Conservation (phyloP, 1,139 yeast genomes). For the Blastobotrys apis region DNA sequence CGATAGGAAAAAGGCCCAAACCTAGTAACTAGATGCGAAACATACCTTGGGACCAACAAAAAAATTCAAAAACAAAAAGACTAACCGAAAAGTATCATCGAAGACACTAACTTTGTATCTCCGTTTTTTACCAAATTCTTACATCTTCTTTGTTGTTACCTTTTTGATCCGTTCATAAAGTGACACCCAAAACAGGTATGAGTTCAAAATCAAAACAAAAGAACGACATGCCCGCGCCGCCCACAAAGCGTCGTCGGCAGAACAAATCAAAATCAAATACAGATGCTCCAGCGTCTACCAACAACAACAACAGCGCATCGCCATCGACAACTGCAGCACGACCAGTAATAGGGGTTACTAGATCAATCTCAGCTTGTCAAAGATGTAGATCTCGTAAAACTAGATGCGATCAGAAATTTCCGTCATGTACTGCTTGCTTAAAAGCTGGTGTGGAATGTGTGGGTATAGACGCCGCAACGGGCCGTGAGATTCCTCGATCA, state of each 20-base stretch:
- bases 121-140: not conserved
- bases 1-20: too few species aligned
- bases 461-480: slow-evolving; percentile 83
- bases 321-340: slow-evolving; percentile 1
- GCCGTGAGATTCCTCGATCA: slow-evolving; percentile 78
- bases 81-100: too few species aligned
- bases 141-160: not conserved
- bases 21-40: too few species aligned
- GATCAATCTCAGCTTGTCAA: slow-evolving; percentile 68
- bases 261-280: slow-evolving; percentile 4
- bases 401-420: slow-evolving; percentile 79
- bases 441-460: slow-evolving; percentile 70
- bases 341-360: slow-evolving; percentile 21
- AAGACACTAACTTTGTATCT: too few species aligned
- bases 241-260: slow-evolving; percentile 8
- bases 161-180: not conserved
- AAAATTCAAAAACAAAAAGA: too few species aligned
- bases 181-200: not conserved
- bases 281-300: not conserved
- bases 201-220: not conserved
- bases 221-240: slow-evolving; percentile 2
- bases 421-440: slow-evolving; percentile 67
- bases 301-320: not conserved
- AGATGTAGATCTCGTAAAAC: slow-evolving; percentile 76
- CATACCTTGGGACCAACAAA: too few species aligned